phyloP scores from a whole-genome alignment of 1,284 basidiomycete genomes.

The Trichosporon coremiiforme region DNA sequence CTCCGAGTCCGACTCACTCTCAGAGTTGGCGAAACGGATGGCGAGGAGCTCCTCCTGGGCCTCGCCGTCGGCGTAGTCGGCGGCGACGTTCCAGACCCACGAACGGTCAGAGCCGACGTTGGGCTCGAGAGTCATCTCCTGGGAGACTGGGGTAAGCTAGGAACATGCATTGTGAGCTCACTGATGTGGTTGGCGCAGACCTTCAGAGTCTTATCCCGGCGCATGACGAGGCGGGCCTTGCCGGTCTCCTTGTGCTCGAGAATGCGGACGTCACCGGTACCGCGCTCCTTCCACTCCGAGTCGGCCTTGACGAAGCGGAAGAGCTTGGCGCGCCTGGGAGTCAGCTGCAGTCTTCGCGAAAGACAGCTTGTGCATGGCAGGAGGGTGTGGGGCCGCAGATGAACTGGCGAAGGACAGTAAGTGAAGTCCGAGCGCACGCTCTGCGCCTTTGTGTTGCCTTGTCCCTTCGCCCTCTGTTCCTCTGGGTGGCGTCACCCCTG shows the following conservation, averaged over 20 bases:
- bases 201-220: conserved; percentile 99
- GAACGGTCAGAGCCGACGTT: conserved; percentile 99
- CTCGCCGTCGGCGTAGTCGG: conserved; percentile 89
- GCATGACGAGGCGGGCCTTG: conserved; percentile 97
- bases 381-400: not conserved
- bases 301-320: conserved; percentile 86
- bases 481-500: not conserved
- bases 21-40: conserved; percentile 96
- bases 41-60: conserved; percentile 92
- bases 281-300: conserved; percentile 90
- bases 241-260: conserved; percentile 82
- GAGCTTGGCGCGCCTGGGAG: conserved; percentile 88
- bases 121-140: conserved; percentile 92
- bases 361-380: not conserved
- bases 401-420: not conserved
- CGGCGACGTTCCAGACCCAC: conserved; percentile 98
- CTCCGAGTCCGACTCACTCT: conserved; percentile 67
- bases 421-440: not conserved
- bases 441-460: not conserved
- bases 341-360: not conserved
- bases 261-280: conserved; percentile 83
- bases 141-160: conserved; percentile 64
- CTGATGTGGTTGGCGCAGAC: conserved; percentile 98
- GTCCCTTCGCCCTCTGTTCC: not conserved
- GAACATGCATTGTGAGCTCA: conserved; percentile 60